Evolutionary conservation across 306 rosid genomes (phyloP).

Genomic region (Cicer arietinum): DNA sequence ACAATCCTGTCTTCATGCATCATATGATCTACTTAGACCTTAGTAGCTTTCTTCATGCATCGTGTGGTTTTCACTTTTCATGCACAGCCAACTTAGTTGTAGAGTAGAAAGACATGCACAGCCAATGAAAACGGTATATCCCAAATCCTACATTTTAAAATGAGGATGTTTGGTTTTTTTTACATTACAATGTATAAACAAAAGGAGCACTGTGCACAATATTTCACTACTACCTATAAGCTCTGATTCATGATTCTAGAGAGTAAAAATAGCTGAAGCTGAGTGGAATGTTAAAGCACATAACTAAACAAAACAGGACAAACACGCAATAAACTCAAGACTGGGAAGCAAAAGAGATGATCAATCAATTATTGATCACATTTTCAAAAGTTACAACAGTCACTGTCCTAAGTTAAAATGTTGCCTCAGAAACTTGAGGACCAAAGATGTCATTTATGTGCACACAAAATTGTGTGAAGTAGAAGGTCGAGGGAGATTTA

Average conservation of each 20-base stretch:
- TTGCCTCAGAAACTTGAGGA: constrained; percentile 38
- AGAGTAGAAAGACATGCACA: neutral
- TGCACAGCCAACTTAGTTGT: neutral
- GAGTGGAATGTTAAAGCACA: constrained; percentile 16
- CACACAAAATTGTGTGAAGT: constrained; percentile 1
- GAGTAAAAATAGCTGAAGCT: neutral
- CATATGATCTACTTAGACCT: neutral
- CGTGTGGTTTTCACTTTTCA: neutral
- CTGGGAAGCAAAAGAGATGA: neutral
- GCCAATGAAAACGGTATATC: neutral
- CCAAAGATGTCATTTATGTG: constrained; percentile 2
- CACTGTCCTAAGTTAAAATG: constrained; percentile 14
- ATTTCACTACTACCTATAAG: constrained; percentile 13
- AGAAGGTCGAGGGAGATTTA: constrained; percentile 24
- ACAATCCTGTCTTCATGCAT: no score
- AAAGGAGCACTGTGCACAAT: constrained; percentile 4
- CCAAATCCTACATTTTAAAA: neutral
- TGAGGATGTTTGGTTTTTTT: neutral
- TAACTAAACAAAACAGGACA: neutral
- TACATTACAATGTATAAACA: constrained; percentile 14
- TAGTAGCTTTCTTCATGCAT: constrained; percentile 12
- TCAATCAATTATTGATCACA: neutral
- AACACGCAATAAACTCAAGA: neutral
- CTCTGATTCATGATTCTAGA: constrained; percentile 8
- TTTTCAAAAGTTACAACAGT: constrained; percentile 28